Evolutionary conservation across 805 yeast species (phyloP).

Genomic region (Ogataea pini): DNA sequence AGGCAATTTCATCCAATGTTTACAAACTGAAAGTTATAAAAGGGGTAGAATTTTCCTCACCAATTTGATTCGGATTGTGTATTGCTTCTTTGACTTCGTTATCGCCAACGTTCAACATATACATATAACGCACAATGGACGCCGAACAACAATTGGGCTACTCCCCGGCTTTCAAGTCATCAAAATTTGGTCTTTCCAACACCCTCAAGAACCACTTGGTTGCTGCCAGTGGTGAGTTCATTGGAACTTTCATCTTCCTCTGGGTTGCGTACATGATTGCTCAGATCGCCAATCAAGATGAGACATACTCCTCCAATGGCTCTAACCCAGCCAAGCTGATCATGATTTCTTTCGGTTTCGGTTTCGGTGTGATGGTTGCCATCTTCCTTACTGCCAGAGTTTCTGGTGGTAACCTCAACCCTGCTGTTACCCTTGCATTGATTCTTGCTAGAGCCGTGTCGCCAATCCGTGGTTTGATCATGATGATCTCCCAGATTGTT

Average conservation of each 20-base stretch:
- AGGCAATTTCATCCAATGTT: constrained; percentile 3
- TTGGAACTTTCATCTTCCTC: constrained; percentile 82
- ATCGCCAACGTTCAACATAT: not conserved
- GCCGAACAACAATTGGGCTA: constrained; percentile 43
- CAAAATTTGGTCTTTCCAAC: constrained; percentile 42
- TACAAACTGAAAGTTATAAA: not conserved
- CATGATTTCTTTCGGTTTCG: constrained; percentile 85
- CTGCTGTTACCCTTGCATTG: constrained; percentile 79
- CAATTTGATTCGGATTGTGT: not conserved
- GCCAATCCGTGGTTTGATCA: constrained; percentile 66
- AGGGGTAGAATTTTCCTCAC: not conserved
- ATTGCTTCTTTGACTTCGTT: not conserved
- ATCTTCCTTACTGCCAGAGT: constrained; percentile 70
- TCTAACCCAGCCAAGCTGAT: constrained; percentile 62
- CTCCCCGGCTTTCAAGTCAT: constrained; percentile 39
- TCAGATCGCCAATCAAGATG: constrained; percentile 64
- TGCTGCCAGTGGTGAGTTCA: constrained; percentile 78
- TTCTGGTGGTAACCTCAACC: constrained; percentile 89
- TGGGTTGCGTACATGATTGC: constrained; percentile 84
- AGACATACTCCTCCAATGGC: constrained; percentile 31
- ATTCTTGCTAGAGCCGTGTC: constrained; percentile 73
- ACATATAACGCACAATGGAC: constrained; percentile 28
- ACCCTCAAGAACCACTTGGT: constrained; percentile 58
- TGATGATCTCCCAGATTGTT: constrained; percentile 68
- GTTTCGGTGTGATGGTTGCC: constrained; percentile 77